These are phyloP conservation scores for Pseudonitzschia delicatissima DNA, from an alignment of 108 stramenopile genomes.

Conservation along the genomic window DNA sequence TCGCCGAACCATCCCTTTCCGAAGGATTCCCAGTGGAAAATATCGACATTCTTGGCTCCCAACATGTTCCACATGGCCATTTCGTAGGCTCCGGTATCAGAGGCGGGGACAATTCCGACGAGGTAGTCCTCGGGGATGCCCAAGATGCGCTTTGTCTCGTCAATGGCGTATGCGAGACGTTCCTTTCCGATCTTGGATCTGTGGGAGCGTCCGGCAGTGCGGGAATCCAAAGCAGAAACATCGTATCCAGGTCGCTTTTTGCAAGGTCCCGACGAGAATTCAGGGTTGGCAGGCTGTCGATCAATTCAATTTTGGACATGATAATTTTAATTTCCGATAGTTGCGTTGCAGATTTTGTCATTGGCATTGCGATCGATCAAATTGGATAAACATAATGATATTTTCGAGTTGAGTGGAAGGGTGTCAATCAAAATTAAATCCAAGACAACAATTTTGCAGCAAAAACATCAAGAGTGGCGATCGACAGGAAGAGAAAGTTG, in stretches of 20 bases:
- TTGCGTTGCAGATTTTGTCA: background rate
- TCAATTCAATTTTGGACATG: no score
- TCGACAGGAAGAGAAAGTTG: no score
- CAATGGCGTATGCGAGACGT: constrained; percentile 91
- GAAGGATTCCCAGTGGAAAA: constrained; percentile 98
- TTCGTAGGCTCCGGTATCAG: constrained; percentile 99
- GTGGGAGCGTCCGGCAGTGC: constrained; percentile 93
- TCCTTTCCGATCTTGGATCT: constrained; percentile 98
- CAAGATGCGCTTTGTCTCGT: constrained; percentile 92
- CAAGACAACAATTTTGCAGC: no score
- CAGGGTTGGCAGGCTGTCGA: constrained; percentile 74
- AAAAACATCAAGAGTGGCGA: no score
- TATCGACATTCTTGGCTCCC: constrained; percentile 91
- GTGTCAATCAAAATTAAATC: no score
- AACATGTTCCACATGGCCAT: constrained; percentile 99
- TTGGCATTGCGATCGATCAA: background rate
- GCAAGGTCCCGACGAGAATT: constrained; percentile 95
- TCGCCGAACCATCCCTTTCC: constrained; percentile 98
- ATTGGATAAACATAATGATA: background rate
- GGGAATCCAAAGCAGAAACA: constrained; percentile 64
- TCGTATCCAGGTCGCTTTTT: constrained; percentile 98
- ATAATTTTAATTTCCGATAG: no score
- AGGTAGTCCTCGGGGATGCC: constrained; percentile 93
- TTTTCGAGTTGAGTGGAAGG: no score
- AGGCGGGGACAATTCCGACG: constrained; percentile 96